Evolutionary conservation across 2,329 filamentous ascomycete genomes (phyloP).

Genomic region (Beauveria brongniartii): DNA sequence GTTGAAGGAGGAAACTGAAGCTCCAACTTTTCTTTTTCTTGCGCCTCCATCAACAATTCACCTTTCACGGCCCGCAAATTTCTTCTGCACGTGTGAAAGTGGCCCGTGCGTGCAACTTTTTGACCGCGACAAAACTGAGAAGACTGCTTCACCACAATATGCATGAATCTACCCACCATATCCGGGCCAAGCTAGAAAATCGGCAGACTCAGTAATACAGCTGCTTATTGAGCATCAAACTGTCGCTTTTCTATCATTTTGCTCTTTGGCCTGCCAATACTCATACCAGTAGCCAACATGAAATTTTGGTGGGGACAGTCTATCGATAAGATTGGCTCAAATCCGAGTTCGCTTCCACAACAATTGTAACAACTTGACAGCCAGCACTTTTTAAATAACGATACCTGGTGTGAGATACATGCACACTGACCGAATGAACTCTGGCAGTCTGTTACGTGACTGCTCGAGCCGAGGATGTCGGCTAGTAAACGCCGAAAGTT

Average conservation of each 20-base stretch:
- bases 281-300: neutral
- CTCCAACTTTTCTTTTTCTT: neutral
- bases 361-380: neutral
- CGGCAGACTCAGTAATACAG: neutral
- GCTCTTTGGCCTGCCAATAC: neutral
- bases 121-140: neutral
- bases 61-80: neutral
- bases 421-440: neutral
- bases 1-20: neutral
- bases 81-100: conserved; percentile 6
- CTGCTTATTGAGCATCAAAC: neutral
- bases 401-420: neutral
- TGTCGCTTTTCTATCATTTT: neutral
- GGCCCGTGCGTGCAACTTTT: conserved; percentile 2
- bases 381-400: neutral
- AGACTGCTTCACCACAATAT: neutral
- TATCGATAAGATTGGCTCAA: conserved; percentile 6
- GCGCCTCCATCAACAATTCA: neutral
- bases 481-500: conserved; percentile 28
- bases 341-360: neutral
- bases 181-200: too few relatives aligned
- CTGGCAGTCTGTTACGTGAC: neutral
- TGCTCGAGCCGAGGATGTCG: conserved; percentile 16
- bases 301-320: neutral
- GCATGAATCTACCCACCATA: too few relatives aligned